phyloP scores from a whole-genome alignment of 2,329 filamentous ascomycete genomes.

The Aspergillus sp. region DNA sequence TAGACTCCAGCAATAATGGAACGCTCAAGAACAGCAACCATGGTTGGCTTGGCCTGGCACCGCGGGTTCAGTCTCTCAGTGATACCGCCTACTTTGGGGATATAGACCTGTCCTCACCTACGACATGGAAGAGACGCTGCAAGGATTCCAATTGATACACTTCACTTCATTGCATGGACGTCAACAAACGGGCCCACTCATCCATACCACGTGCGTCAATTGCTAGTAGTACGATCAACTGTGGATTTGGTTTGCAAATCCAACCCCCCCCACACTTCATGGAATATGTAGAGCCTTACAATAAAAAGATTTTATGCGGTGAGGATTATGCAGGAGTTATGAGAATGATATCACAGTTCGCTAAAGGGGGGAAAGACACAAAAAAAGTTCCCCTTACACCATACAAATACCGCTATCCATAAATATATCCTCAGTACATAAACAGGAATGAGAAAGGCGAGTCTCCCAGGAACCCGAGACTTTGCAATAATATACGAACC shows the following conservation, averaged over 20 bases:
- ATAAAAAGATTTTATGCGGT: background rate
- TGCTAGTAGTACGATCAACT: background rate
- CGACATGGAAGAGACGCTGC: background rate
- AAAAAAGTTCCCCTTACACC: conserved; percentile 13
- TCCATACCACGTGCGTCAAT: background rate
- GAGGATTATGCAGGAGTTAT: background rate
- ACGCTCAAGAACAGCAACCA: background rate
- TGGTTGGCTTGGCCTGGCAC: background rate
- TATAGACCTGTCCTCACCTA: background rate
- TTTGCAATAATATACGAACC: background rate
- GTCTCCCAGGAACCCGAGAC: background rate
- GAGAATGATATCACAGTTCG: background rate
- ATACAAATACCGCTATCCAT: conserved; percentile 1
- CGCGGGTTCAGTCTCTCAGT: background rate
- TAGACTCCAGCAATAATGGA: background rate
- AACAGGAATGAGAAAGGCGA: conserved; percentile 2
- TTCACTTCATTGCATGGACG: background rate
- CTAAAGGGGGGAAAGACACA: conserved; percentile 8
- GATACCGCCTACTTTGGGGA: background rate
- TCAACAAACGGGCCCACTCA: background rate
- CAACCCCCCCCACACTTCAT: background rate
- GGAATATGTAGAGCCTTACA: background rate
- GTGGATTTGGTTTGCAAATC: background rate
- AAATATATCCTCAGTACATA: conserved; percentile 1
- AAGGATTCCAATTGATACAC: background rate